phyloP scores from a whole-genome alignment of 495 filamentous ascomycete species.

The Daldinia decipiens region DNA sequence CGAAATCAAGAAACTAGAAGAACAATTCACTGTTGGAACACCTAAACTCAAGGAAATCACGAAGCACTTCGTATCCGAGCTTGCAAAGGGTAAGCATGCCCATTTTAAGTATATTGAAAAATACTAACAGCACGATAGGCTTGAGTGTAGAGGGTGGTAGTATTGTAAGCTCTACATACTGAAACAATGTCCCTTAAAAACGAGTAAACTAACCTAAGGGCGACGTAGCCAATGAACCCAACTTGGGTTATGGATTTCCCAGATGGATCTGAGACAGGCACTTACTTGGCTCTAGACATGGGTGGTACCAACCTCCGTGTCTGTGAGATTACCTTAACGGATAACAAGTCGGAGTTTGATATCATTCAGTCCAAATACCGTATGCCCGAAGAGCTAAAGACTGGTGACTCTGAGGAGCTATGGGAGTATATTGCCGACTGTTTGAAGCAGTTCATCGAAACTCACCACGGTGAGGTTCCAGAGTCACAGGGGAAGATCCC shows the following conservation, averaged over 20 bases:
- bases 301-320: slow-evolving; percentile 98
- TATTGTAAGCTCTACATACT: slow-evolving; percentile 72
- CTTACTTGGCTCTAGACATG: slow-evolving; percentile 95
- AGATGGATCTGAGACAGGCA: slow-evolving; percentile 87
- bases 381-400: slow-evolving; percentile 95
- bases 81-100: slow-evolving; percentile 76
- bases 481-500: slow-evolving; percentile 71
- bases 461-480: slow-evolving; percentile 77
- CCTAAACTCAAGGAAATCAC: slow-evolving; percentile 89
- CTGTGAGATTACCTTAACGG: slow-evolving; percentile 91
- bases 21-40: slow-evolving; percentile 81
- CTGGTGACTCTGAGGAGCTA: slow-evolving; percentile 87
- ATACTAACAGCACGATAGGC: slow-evolving; percentile 59
- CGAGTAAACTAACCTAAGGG: slow-evolving; percentile 24
- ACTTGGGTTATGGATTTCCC: slow-evolving; percentile 98
- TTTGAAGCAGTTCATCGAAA: slow-evolving; percentile 93
- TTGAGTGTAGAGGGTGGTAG: slow-evolving; percentile 87
- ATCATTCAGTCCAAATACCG: slow-evolving; percentile 99
- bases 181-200: slow-evolving; percentile 17
- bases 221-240: slow-evolving; percentile 90
- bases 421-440: slow-evolving; percentile 99
- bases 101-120: slow-evolving; percentile 12
- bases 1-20: slow-evolving; percentile 87
- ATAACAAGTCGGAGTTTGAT: slow-evolving; percentile 94
- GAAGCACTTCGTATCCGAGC: slow-evolving; percentile 85